phyloP scores from a whole-genome alignment of 352 stramenopile genomes.

The Hyaloperonospora brassicae region DNA sequence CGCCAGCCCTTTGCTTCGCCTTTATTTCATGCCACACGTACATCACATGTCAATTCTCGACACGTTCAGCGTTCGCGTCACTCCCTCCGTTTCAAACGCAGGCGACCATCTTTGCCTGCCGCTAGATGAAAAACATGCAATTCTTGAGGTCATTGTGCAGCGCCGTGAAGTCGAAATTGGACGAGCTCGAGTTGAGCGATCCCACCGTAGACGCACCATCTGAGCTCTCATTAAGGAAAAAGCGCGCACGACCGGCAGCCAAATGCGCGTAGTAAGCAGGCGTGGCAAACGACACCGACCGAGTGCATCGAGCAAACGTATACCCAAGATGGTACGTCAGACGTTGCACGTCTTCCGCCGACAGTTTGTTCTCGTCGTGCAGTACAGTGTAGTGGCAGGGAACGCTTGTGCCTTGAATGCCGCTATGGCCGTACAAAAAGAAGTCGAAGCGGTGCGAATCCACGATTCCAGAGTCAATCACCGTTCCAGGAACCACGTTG shows the following conservation, averaged over 20 bases:
- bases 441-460: constrained; percentile 83
- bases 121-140: constrained; percentile 62
- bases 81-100: no score
- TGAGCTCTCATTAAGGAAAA: constrained; percentile 66
- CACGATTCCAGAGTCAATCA: constrained; percentile 78
- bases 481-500: constrained; percentile 62
- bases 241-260: constrained; percentile 69
- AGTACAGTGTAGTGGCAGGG: constrained; percentile 83
- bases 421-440: constrained; percentile 80
- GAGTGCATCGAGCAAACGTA: constrained; percentile 80
- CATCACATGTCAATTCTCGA: no score
- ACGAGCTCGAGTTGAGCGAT: constrained; percentile 49
- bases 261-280: constrained; percentile 85
- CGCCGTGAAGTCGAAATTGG: constrained; percentile 53
- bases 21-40: no score
- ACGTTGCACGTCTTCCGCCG: constrained; percentile 55
- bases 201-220: constrained; percentile 47
- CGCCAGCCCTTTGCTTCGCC: no score
- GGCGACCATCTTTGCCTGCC: background rate
- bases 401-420: constrained; percentile 75
- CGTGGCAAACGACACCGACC: constrained; percentile 79
- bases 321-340: constrained; percentile 74
- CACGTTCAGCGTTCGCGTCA: no score
- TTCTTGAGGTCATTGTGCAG: constrained; percentile 56
- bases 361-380: constrained; percentile 65